Percentiles rank a stretch among this genome's conserved stretches.
Conservation (phyloP, 345 rosid species). For the Toxicodendron radicans region DNA sequence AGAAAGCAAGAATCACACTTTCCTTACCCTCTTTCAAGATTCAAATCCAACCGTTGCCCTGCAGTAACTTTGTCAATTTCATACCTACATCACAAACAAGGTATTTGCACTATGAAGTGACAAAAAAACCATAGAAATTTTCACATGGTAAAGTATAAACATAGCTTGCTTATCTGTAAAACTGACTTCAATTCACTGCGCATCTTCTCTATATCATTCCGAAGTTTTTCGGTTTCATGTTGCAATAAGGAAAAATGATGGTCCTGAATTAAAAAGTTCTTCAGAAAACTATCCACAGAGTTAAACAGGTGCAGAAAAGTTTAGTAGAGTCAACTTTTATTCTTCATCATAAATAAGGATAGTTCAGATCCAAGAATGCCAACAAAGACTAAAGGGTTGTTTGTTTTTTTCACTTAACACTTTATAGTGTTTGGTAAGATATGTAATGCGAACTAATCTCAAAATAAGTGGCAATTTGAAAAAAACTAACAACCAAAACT, state of each 20-base stretch:
- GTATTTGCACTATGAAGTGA: slow-evolving; percentile 6
- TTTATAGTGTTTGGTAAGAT: too few species aligned
- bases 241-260: slow-evolving; percentile 73
- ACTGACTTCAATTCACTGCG: slow-evolving; percentile 72
- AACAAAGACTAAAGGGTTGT: background rate
- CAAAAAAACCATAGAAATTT: slow-evolving; percentile 12
- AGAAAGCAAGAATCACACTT: slow-evolving; percentile 1
- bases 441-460: too few species aligned
- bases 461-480: too few species aligned
- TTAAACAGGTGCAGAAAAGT: background rate
- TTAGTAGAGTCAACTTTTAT: background rate
- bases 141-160: background rate
- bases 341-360: background rate
- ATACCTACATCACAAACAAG: slow-evolving; percentile 43
- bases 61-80: slow-evolving; percentile 91
- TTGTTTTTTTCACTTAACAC: too few species aligned
- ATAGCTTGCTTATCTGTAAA: background rate
- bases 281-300: background rate
- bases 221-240: slow-evolving; percentile 84
- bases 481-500: too few species aligned
- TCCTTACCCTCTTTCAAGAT: slow-evolving; percentile 90
- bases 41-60: slow-evolving; percentile 88
- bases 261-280: slow-evolving; percentile 46
- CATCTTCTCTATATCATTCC: slow-evolving; percentile 73
- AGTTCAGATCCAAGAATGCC: background rate